Evolutionary conservation across 2,329 filamentous ascomycete genomes (phyloP).

Genomic region (Fusarium dimerum): DNA sequence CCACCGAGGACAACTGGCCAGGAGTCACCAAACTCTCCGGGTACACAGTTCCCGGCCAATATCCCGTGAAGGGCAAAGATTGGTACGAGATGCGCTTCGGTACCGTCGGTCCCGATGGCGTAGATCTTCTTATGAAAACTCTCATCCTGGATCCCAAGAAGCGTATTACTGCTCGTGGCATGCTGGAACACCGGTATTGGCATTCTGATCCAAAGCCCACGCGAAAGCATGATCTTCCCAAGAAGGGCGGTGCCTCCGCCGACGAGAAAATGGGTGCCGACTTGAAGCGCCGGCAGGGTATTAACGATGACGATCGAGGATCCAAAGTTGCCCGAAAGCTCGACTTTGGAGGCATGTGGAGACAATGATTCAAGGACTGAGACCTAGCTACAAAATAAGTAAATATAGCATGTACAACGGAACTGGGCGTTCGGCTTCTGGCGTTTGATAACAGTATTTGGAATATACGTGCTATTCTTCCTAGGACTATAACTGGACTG

Average conservation of each 20-base stretch:
- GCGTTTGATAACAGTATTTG: neutral
- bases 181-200: conserved; percentile 88
- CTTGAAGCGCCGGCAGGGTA: conserved; percentile 69
- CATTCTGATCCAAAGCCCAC: conserved; percentile 80
- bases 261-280: conserved; percentile 79
- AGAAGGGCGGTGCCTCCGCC: conserved; percentile 71
- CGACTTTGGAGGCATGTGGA: conserved; percentile 63
- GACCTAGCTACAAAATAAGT: neutral
- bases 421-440: neutral
- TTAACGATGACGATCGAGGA: conserved; percentile 67
- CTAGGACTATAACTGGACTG: neutral
- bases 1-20: conserved; percentile 93
- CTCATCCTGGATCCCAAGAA: conserved; percentile 84
- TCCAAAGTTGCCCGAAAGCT: conserved; percentile 82
- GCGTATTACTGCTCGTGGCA: conserved; percentile 73
- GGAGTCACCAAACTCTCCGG: conserved; percentile 79
- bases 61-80: conserved; percentile 64
- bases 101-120: conserved; percentile 77
- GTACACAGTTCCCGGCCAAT: conserved; percentile 71
- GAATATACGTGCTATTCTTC: neutral
- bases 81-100: conserved; percentile 78
- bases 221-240: conserved; percentile 76
- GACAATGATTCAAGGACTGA: neutral
- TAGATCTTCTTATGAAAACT: conserved; percentile 86
- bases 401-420: neutral